Evolutionary conservation across 2,329 filamentous ascomycete species (phyloP).

Genomic region (Paraphoma sp.): DNA sequence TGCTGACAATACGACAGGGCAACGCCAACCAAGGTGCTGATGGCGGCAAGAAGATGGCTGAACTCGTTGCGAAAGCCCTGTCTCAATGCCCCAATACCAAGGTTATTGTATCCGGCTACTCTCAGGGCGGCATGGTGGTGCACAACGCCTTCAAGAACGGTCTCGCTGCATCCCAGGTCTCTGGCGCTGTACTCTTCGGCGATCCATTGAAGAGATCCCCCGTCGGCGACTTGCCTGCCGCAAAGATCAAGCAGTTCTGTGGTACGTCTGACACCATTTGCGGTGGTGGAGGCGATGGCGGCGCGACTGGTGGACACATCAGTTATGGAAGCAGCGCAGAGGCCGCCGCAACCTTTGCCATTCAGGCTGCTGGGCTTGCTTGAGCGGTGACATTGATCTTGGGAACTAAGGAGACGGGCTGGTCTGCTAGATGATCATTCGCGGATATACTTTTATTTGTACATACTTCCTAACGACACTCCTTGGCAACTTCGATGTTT

Average conservation of each 20-base stretch:
- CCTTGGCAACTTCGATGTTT: not conserved
- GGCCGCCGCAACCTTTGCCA: conserved; percentile 34
- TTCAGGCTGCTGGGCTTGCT: conserved; percentile 31
- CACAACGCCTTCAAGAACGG: conserved; percentile 38
- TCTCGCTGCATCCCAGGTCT: conserved; percentile 27
- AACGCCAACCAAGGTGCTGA: conserved; percentile 32
- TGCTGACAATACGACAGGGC: conserved; percentile 22
- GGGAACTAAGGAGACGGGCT: not conserved
- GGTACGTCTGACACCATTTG: conserved; percentile 23
- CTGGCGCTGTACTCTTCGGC: conserved; percentile 37
- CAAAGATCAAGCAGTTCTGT: conserved; percentile 38
- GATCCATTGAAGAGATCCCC: conserved; percentile 38
- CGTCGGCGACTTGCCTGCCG: conserved; percentile 22
- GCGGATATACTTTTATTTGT: conserved; percentile 1
- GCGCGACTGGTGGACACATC: conserved; percentile 34
- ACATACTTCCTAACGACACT: conserved; percentile 10
- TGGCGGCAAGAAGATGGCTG: conserved; percentile 36
- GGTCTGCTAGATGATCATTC: conserved; percentile 1
- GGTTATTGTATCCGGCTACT: conserved; percentile 41
- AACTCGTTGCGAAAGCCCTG: conserved; percentile 28
- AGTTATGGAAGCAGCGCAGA: conserved; percentile 38
- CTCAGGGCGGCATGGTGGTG: conserved; percentile 43
- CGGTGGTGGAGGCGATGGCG: conserved; percentile 26
- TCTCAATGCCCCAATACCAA: conserved; percentile 40
- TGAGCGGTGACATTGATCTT: not conserved